Evolutionary conservation across 1,284 basidiomycete genomes (phyloP).

Genomic region (Lignosus rhinocerotis): DNA sequence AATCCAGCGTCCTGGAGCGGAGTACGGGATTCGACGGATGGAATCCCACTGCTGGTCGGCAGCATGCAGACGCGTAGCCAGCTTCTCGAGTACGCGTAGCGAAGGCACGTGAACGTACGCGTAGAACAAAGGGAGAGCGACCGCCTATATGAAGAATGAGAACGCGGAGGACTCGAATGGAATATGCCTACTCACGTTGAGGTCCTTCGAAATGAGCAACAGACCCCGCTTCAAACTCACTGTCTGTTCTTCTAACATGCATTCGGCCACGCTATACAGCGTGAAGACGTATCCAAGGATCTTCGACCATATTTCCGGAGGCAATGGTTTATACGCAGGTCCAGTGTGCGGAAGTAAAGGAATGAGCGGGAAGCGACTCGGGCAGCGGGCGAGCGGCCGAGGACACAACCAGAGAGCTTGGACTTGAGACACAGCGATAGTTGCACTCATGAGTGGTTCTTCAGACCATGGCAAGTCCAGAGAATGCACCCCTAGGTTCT

Average conservation of each 20-base stretch:
- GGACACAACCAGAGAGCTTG: constrained; percentile 37
- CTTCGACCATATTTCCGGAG: constrained; percentile 68
- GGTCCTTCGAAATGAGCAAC: constrained; percentile 66
- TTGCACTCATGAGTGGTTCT: constrained; percentile 7
- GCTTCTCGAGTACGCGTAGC: constrained; percentile 51
- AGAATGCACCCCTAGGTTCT: neutral
- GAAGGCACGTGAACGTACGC: constrained; percentile 51
- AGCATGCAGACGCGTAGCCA: constrained; percentile 52
- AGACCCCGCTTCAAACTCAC: constrained; percentile 33
- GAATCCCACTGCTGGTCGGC: constrained; percentile 85
- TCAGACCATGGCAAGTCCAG: constrained; percentile 2
- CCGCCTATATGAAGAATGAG: constrained; percentile 48
- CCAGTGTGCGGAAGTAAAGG: constrained; percentile 63
- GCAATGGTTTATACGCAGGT: constrained; percentile 54
- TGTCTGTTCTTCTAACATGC: constrained; percentile 5
- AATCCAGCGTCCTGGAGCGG: constrained; percentile 83
- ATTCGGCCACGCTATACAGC: constrained; percentile 22
- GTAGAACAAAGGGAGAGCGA: constrained; percentile 70
- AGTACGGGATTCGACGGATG: constrained; percentile 80
- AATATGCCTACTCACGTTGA: constrained; percentile 57
- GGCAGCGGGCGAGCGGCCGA: constrained; percentile 40
- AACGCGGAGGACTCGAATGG: too few species aligned
- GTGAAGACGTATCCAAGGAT: constrained; percentile 55
- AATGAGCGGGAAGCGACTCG: constrained; percentile 65
- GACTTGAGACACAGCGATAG: neutral